Conservation (phyloP, 768 basidiomycete species). For the Suillus plorans region DNA sequence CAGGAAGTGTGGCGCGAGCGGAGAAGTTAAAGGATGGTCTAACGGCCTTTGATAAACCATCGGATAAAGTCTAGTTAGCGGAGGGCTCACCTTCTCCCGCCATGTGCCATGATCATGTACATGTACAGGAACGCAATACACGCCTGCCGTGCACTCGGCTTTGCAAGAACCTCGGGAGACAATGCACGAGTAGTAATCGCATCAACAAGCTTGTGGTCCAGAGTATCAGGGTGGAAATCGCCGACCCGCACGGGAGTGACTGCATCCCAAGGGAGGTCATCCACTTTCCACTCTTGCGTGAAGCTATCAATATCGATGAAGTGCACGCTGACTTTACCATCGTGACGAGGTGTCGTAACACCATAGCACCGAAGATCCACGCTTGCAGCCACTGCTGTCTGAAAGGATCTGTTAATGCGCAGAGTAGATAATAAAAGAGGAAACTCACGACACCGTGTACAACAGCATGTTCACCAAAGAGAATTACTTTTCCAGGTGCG, state of each 20-base stretch:
- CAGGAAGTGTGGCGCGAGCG: slow-evolving; percentile 85
- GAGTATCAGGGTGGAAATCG: slow-evolving; percentile 56
- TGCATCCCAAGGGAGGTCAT: slow-evolving; percentile 76
- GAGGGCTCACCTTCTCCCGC: slow-evolving; percentile 52
- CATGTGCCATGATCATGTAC: slow-evolving; percentile 74
- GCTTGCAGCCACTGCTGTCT: slow-evolving; percentile 49
- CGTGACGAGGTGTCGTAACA: slow-evolving; percentile 71
- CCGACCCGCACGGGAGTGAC: slow-evolving; percentile 53
- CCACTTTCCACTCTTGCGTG: slow-evolving; percentile 78
- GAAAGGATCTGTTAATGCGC: slow-evolving; percentile 1
- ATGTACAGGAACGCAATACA: slow-evolving; percentile 86
- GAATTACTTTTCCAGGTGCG: slow-evolving; percentile 95
- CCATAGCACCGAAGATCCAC: slow-evolving; percentile 96
- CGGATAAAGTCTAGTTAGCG: slow-evolving; percentile 11
- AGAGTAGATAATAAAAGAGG: slow-evolving; percentile 10
- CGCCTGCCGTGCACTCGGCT: slow-evolving; percentile 43
- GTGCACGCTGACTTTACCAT: slow-evolving; percentile 70
- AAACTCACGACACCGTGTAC: slow-evolving; percentile 90
- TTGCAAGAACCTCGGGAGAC: slow-evolving; percentile 31
- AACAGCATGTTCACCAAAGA: slow-evolving; percentile 98
- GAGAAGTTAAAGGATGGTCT: slow-evolving; percentile 81
- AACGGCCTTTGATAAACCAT: slow-evolving; percentile 7
- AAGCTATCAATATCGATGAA: slow-evolving; percentile 80
- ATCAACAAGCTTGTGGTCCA: slow-evolving; percentile 74
- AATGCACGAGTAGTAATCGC: slow-evolving; percentile 56